phyloP scores from a whole-genome alignment of 75 land plant genomes.

The Sequoiadendron giganteum region DNA sequence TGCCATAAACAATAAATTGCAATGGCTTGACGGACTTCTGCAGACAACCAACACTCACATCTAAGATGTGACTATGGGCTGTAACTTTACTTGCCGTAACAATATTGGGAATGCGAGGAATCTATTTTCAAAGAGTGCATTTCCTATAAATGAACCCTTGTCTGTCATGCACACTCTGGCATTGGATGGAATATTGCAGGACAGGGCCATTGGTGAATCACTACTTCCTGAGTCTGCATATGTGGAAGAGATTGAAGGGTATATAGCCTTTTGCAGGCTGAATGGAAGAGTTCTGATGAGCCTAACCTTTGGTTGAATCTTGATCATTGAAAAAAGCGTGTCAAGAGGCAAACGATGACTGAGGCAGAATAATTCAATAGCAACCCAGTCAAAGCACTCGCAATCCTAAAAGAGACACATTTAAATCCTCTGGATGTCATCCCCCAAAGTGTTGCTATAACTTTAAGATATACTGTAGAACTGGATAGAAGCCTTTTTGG shows the following conservation, averaged over 20 bases:
- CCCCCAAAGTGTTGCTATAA: slow-evolving; percentile 95
- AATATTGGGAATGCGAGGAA: slow-evolving; percentile 91
- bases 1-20: slow-evolving; percentile 96
- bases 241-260: slow-evolving; percentile 40
- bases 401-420: slow-evolving; percentile 87
- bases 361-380: slow-evolving; percentile 96
- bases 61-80: slow-evolving; percentile 93
- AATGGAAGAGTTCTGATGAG: slow-evolving; percentile 77
- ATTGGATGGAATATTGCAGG: slow-evolving; percentile 92
- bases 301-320: slow-evolving; percentile 78
- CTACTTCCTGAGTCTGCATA: slow-evolving; percentile 29
- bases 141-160: slow-evolving; percentile 89
- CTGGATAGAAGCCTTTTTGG: slow-evolving; percentile 87
- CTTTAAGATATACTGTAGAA: slow-evolving; percentile 89
- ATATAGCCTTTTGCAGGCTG: slow-evolving; percentile 79
- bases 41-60: slow-evolving; percentile 89
- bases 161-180: slow-evolving; percentile 93
- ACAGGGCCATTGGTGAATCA: slow-evolving; percentile 57
- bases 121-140: slow-evolving; percentile 91
- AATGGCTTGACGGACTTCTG: slow-evolving; percentile 95
- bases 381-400: slow-evolving; percentile 92
- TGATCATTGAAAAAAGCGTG: slow-evolving; percentile 74
- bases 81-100: slow-evolving; percentile 89
- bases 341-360: slow-evolving; percentile 88
- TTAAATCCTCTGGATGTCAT: slow-evolving; percentile 90